Evolutionary conservation across 2,329 filamentous ascomycete genomes (phyloP).

Genomic region (Penicillium sp.): DNA sequence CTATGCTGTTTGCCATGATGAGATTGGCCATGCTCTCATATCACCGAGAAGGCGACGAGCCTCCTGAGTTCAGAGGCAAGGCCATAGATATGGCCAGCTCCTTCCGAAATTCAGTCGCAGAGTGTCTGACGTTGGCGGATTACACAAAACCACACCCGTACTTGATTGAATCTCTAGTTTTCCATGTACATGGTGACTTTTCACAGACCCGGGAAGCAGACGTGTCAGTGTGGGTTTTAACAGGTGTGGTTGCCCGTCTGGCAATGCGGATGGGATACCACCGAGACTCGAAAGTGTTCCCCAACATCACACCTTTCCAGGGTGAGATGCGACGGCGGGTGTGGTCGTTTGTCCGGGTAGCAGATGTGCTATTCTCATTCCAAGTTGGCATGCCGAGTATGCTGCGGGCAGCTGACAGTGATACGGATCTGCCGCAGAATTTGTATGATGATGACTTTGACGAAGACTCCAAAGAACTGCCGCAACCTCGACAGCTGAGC

Average conservation of each 20-base stretch:
- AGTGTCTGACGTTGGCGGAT: conserved; percentile 63
- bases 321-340: conserved; percentile 58
- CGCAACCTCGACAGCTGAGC: conserved; percentile 55
- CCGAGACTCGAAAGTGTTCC: conserved; percentile 60
- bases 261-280: conserved; percentile 69
- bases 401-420: conserved; percentile 63
- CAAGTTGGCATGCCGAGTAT: conserved; percentile 68
- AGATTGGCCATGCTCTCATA: conserved; percentile 65
- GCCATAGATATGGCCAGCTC: conserved; percentile 48
- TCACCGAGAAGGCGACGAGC: conserved; percentile 61
- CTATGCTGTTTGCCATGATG: conserved; percentile 65
- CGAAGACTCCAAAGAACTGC: conserved; percentile 56
- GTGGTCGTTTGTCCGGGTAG: conserved; percentile 54
- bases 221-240: conserved; percentile 60
- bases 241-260: conserved; percentile 60
- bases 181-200: conserved; percentile 64
- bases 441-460: conserved; percentile 66
- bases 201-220: conserved; percentile 60
- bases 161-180: conserved; percentile 61
- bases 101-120: conserved; percentile 58
- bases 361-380: conserved; percentile 66
- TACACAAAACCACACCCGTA: conserved; percentile 62
- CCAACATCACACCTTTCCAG: conserved; percentile 60
- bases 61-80: conserved; percentile 61
- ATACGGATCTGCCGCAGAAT: conserved; percentile 63